Evolutionary conservation across 352 stramenopile species (phyloP).

Genomic region (Phytophthora brassicae): DNA sequence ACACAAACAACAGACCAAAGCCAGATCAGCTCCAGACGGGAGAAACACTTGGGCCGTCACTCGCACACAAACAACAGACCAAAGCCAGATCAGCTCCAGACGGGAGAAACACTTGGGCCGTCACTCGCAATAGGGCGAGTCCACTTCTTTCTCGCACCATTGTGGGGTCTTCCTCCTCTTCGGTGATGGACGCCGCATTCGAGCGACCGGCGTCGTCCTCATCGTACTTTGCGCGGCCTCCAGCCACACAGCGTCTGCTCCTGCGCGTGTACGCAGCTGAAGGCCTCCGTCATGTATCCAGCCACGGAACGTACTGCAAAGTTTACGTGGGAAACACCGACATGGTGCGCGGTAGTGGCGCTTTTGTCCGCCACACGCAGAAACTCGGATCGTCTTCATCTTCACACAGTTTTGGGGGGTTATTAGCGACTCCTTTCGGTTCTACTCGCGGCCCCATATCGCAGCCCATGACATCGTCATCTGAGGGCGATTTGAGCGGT

Average conservation of each 20-base stretch:
- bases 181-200: slow-evolving; percentile 22
- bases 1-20: slow-evolving; percentile 13
- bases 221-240: slow-evolving; percentile 35
- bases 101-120: slow-evolving; percentile 15
- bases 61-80: slow-evolving; percentile 4
- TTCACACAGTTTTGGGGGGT: slow-evolving; percentile 26
- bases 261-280: slow-evolving; percentile 70
- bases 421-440: slow-evolving; percentile 25
- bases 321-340: slow-evolving; percentile 60
- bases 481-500: slow-evolving; percentile 19
- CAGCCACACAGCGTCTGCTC: slow-evolving; percentile 41
- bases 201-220: slow-evolving; percentile 40
- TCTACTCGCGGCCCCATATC: slow-evolving; percentile 10
- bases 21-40: slow-evolving; percentile 25
- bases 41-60: slow-evolving; percentile 17
- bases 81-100: slow-evolving; percentile 31
- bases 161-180: slow-evolving; percentile 21
- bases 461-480: slow-evolving; percentile 20
- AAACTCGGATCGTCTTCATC: slow-evolving; percentile 30
- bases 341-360: slow-evolving; percentile 41
- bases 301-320: slow-evolving; percentile 75
- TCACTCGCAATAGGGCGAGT: slow-evolving; percentile 25
- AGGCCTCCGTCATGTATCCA: slow-evolving; percentile 60
- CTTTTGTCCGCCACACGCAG: slow-evolving; percentile 43
- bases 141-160: slow-evolving; percentile 1